Conservation (phyloP, 2,329 filamentous ascomycete genomes). For the Aspergillaceae sp. region DNA sequence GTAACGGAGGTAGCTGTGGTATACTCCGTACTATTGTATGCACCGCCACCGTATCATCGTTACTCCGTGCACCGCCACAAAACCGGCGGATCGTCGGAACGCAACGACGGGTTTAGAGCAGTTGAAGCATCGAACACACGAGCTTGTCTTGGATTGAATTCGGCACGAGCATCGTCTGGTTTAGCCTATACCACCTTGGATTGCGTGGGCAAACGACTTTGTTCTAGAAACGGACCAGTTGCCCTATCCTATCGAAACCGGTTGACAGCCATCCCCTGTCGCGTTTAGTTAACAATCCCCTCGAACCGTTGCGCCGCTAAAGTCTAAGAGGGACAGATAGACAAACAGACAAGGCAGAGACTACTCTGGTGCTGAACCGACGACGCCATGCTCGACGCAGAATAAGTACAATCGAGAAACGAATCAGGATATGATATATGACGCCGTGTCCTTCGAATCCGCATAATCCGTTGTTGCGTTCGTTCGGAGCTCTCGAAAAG, state of each 20-base stretch:
- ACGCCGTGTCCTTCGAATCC: constrained; percentile 7
- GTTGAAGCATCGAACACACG: neutral
- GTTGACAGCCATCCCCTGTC: constrained; percentile 1
- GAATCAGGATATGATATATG: constrained; percentile 22
- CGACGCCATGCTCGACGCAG: constrained; percentile 17
- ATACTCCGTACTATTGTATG: neutral
- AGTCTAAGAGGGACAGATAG: no score
- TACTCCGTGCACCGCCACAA: constrained; percentile 17
- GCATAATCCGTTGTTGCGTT: neutral
- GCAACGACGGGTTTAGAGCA: constrained; percentile 17
- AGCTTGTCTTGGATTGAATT: neutral
- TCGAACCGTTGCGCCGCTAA: neutral
- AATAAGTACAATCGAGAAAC: constrained; percentile 7
- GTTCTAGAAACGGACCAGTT: no score
- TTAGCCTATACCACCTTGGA: neutral
- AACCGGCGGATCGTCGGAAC: constrained; percentile 11
- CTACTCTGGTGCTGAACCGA: constrained; percentile 2
- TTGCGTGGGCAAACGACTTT: neutral
- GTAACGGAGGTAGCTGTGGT: no score
- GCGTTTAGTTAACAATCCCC: constrained; percentile 1
- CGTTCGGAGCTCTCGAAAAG: neutral
- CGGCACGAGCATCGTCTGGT: neutral
- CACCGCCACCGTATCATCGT: constrained; percentile 27
- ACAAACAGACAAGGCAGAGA: no score
- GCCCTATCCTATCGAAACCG: no score